Conservation (phyloP, 306 rosid species). For the Herpetospermum pedunculosum region DNA sequence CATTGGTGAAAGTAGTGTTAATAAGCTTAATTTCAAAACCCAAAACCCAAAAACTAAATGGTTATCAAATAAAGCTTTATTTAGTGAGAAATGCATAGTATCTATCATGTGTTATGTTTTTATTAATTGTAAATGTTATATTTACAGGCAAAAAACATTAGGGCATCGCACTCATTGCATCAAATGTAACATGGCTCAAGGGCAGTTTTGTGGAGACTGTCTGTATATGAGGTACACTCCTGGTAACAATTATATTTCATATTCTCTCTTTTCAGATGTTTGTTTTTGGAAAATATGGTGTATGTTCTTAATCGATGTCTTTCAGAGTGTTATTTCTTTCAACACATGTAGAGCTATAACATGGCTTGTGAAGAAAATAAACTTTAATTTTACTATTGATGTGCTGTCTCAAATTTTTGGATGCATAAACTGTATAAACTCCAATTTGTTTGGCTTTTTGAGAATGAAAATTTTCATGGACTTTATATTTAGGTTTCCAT, state of each 20-base stretch:
- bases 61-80: too few relatives aligned
- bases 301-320: neutral
- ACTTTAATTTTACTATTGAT: neutral
- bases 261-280: neutral
- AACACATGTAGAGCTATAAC: neutral
- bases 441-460: neutral
- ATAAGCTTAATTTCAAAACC: too few relatives aligned
- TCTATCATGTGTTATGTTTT: conserved; percentile 1
- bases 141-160: conserved; percentile 82
- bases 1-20: too few relatives aligned
- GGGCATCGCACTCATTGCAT: conserved; percentile 70
- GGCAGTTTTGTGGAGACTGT: conserved; percentile 98
- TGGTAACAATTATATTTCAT: neutral
- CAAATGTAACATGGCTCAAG: conserved; percentile 59
- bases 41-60: too few relatives aligned
- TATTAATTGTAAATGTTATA: conserved; percentile 14
- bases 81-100: neutral
- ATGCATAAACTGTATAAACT: neutral
- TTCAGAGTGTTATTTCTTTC: neutral
- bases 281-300: neutral
- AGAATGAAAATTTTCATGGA: neutral
- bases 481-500: neutral
- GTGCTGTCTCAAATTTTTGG: neutral
- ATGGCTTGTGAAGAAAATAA: neutral
- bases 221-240: conserved; percentile 75